These are phyloP conservation scores for Saraca asoca DNA, from an alignment of 331 rosid species.

Conservation along the genomic window DNA sequence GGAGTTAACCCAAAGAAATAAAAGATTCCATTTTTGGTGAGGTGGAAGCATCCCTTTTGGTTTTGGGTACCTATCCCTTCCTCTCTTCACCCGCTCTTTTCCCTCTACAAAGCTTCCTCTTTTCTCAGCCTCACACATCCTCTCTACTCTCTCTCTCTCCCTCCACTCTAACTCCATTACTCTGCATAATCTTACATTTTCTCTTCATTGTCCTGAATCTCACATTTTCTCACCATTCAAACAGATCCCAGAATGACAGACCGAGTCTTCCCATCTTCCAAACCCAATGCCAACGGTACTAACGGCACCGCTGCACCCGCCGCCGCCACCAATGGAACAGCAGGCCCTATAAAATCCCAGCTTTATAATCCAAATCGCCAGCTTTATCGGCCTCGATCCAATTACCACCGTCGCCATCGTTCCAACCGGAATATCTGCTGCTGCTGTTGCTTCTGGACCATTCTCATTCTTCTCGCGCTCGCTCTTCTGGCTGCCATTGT, in stretches of 20 bases:
- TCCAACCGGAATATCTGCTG: conserved; percentile 70
- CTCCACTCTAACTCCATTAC: background rate
- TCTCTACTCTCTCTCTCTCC: background rate
- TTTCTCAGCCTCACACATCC: conserved; percentile 14
- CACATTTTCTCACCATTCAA: background rate
- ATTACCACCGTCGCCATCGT: conserved; percentile 58
- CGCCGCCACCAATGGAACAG: conserved; percentile 19
- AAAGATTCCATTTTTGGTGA: conserved; percentile 49
- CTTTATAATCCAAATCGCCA: conserved; percentile 59
- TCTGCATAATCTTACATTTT: background rate
- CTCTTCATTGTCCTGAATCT: background rate
- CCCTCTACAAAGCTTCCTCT: conserved; percentile 33
- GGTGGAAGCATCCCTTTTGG: conserved; percentile 56
- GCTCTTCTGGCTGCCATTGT: conserved; percentile 73
- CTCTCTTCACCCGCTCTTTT: conserved; percentile 30
- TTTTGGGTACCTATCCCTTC: conserved; percentile 41
- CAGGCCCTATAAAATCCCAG: conserved; percentile 51
- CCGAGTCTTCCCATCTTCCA: conserved; percentile 61
- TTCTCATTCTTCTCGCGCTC: conserved; percentile 48
- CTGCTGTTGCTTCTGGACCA: conserved; percentile 92
- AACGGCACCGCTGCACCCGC: conserved; percentile 22
- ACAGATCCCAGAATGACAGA: conserved; percentile 57
- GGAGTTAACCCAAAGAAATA: background rate
- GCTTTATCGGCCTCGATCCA: conserved; percentile 69
- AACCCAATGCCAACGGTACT: conserved; percentile 51